Conservation (phyloP, 75 land plant species). For the Picea sitchensis region DNA sequence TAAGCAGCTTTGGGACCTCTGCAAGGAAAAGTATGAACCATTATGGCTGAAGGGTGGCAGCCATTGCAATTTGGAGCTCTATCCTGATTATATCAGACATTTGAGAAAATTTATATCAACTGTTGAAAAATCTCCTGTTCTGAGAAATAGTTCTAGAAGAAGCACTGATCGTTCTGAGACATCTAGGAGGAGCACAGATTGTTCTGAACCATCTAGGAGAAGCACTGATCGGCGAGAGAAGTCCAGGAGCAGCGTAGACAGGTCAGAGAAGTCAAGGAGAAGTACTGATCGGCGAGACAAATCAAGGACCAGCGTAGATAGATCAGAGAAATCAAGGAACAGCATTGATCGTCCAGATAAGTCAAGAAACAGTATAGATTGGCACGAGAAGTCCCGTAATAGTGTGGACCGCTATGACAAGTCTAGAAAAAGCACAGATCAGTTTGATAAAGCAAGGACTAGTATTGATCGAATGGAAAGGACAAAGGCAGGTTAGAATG, state of each 20-base stretch:
- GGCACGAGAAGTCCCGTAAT: conserved; percentile 52
- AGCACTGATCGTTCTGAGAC: conserved; percentile 29
- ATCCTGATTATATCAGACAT: conserved; percentile 81
- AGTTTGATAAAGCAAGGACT: conserved; percentile 51
- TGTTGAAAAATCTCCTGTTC: conserved; percentile 43
- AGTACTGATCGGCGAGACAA: conserved; percentile 35
- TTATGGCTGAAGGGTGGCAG: conserved; percentile 90
- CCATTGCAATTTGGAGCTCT: conserved; percentile 89
- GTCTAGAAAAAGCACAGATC: conserved; percentile 55
- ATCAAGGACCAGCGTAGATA: conserved; percentile 21
- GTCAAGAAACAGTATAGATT: conserved; percentile 47
- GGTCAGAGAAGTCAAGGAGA: conserved; percentile 36
- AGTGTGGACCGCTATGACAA: conserved; percentile 65
- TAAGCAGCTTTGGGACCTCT: conserved; percentile 77
- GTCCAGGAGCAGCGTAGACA: conserved; percentile 38
- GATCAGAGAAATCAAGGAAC: conserved; percentile 23
- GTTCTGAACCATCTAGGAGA: conserved; percentile 47
- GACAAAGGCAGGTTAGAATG: conserved; percentile 39
- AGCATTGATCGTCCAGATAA: conserved; percentile 46
- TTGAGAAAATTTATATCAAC: conserved; percentile 72
- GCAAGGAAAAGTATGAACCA: conserved; percentile 87
- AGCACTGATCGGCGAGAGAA: conserved; percentile 63
- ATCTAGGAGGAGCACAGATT: conserved; percentile 46
- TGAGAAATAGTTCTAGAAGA: conserved; percentile 22
- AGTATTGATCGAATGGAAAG: conserved; percentile 63